A percentile compares a stretch with the other conserved stretches of the same genome.
Evolutionary conservation across 805 yeast genomes (phyloP).

Genomic region (Ogataea corticis): DNA sequence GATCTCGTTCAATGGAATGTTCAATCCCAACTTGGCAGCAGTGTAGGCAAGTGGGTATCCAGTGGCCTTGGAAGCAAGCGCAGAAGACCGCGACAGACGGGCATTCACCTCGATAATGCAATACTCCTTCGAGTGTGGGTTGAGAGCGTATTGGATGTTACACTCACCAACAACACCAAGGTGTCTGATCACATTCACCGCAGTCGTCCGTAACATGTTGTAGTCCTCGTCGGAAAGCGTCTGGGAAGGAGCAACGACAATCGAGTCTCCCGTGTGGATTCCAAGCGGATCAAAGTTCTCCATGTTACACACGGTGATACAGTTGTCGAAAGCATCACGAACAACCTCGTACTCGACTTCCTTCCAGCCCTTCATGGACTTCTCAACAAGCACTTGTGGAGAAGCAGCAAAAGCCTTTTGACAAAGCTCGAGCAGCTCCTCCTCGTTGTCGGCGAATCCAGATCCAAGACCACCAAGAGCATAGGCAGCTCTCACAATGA

Average conservation of each 20-base stretch:
- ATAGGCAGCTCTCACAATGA: constrained; percentile 95
- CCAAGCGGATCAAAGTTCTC: constrained; percentile 98
- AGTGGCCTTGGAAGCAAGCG: constrained; percentile 97
- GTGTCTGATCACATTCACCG: constrained; percentile 95
- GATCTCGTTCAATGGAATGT: constrained; percentile 88
- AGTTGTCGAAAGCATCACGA: constrained; percentile 94
- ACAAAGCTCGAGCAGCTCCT: constrained; percentile 80
- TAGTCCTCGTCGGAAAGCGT: constrained; percentile 95
- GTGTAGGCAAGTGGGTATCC: constrained; percentile 98
- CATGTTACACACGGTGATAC: constrained; percentile 99
- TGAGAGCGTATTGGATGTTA: constrained; percentile 94
- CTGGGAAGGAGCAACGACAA: constrained; percentile 98
- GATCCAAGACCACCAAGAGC: constrained; percentile 98
- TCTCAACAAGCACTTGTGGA: constrained; percentile 94
- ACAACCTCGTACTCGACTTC: constrained; percentile 99
- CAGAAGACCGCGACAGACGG: constrained; percentile 96
- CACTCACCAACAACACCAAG: constrained; percentile 99
- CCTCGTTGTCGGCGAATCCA: constrained; percentile 90
- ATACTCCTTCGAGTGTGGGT: constrained; percentile 91
- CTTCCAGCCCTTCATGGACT: constrained; percentile 99
- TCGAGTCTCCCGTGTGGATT: constrained; percentile 98
- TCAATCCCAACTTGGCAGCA: constrained; percentile 94
- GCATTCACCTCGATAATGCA: constrained; percentile 98
- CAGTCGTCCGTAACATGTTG: constrained; percentile 97
- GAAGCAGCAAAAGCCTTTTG: constrained; percentile 91